Evolutionary conservation across 2,329 filamentous ascomycete genomes (phyloP).

Genomic region (Microdochium nivale): DNA sequence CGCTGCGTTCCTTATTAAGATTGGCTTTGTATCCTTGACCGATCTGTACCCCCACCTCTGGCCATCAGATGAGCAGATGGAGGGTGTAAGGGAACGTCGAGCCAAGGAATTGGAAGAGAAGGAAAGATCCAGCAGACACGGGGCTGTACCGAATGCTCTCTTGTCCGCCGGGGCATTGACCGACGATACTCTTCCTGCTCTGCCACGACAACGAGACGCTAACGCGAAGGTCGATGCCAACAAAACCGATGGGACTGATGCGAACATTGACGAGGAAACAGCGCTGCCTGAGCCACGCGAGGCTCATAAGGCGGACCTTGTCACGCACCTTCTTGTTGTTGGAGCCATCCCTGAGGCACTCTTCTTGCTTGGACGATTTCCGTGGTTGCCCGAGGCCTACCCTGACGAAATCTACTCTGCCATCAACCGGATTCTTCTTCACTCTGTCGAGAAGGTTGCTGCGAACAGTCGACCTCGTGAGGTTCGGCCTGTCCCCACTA

Average conservation of each 20-base stretch:
- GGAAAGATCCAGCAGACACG: slow-evolving; percentile 62
- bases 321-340: slow-evolving; percentile 80
- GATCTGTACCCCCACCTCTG: slow-evolving; percentile 92
- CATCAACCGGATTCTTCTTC: slow-evolving; percentile 76
- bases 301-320: slow-evolving; percentile 70
- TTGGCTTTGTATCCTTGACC: slow-evolving; percentile 86
- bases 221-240: slow-evolving; percentile 45
- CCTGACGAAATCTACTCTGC: slow-evolving; percentile 68
- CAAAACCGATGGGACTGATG: slow-evolving; percentile 32
- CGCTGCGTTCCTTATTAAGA: slow-evolving; percentile 86
- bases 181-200: slow-evolving; percentile 62
- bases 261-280: slow-evolving; percentile 35
- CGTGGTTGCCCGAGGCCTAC: slow-evolving; percentile 82
- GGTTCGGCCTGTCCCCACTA: slow-evolving; percentile 21
- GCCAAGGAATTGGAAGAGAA: slow-evolving; percentile 70
- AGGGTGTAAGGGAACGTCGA: slow-evolving; percentile 58
- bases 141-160: slow-evolving; percentile 71
- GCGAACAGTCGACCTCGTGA: slow-evolving; percentile 27
- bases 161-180: slow-evolving; percentile 78
- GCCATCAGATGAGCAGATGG: slow-evolving; percentile 78
- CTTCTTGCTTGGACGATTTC: slow-evolving; percentile 85
- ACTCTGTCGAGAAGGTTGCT: slow-evolving; percentile 70
- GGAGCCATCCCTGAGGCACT: slow-evolving; percentile 89
- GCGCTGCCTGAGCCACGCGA: slow-evolving; percentile 66
- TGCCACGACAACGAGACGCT: slow-evolving; percentile 40